Base-by-base conservation (phyloP, 1,284 basidiomycete species). In the Rhizopogon hawkerae region DNA sequence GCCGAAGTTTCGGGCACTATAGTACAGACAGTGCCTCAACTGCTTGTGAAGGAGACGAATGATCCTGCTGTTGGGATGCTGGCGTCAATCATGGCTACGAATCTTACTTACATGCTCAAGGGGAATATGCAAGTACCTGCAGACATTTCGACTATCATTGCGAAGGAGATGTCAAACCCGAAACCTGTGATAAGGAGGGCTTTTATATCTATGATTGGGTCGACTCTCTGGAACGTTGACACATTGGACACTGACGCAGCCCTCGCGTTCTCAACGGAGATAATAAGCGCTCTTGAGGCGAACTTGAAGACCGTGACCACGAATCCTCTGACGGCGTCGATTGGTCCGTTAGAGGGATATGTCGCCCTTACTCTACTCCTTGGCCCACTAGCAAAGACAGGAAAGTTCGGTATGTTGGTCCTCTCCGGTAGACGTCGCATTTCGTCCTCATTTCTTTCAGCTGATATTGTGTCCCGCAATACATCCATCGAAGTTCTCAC, bases 321-420 rank as follows among this genome's bases (percentile, higher is more conserved):
- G 1, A 86, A 78, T 57, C 82, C 78, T 3, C 63, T 81, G 52
- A 81, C 72, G 42, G 63, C 76, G 0, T 65, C 76, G 29, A 77
- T 77, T 0, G 85, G 87, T 0, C 81, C 87, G 21, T 62, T 92
- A 31, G 92, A 95, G 60, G 92, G 88, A 0, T 95, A 92, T 61
- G 75, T 92, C 8, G 82, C 87, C 1, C 63, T 83, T 16, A 79
- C 89, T 0, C 68, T 84, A 2, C 67, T 91, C 3, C 71, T 92
- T 11, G 83, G 85, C 0, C 80, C 82, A 0, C 61, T 86, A 35
- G 60, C 70, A 13, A 65, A 63, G 38, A 74, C 70, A n/a, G 70
- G 70, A 18, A 65, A 71, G 56, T 79, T 82, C 52, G 74, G 80
- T 85, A 66, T 44, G 68, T 69, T 23, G 3, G 38, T 38, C 49